These are phyloP conservation scores for Spergularia bocconei DNA, from an alignment of 148 eudicot species.

Conservation along the genomic window DNA sequence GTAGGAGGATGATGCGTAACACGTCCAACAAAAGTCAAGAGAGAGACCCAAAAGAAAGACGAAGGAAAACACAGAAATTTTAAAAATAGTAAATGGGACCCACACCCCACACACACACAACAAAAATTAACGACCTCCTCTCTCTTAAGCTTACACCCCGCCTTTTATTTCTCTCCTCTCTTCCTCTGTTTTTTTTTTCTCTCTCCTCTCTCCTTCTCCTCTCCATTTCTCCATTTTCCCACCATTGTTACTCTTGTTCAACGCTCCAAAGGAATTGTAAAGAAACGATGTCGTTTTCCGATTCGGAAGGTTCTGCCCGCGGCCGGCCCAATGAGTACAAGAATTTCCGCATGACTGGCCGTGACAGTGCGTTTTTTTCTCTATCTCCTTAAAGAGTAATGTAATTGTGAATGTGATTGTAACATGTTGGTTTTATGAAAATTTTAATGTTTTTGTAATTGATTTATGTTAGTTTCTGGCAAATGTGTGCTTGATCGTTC, in stretches of 20 bases:
- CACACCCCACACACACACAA: slow-evolving; percentile 22
- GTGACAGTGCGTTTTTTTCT: slow-evolving; percentile 54
- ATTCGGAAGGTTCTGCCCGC: slow-evolving; percentile 50
- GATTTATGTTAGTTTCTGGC: neutral
- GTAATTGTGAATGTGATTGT: neutral
- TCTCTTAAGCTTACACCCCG: slow-evolving; percentile 18
- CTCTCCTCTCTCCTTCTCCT: neutral
- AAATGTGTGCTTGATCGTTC: neutral
- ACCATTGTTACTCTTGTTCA: neutral
- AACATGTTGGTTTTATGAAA: neutral
- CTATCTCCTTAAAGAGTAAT: neutral
- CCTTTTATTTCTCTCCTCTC: slow-evolving; percentile 29
- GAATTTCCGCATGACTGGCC: slow-evolving; percentile 69
- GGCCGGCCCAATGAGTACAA: slow-evolving; percentile 49
- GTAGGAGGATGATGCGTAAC: slow-evolving; percentile 2
- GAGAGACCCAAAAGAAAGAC: neutral
- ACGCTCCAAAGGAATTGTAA: neutral
- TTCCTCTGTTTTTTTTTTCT: slow-evolving; percentile 13
- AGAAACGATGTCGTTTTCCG: slow-evolving; percentile 65
- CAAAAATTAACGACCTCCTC: slow-evolving; percentile 31
- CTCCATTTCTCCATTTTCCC: slow-evolving; percentile 22
- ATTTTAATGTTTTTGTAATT: neutral
- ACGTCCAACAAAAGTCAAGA: slow-evolving; percentile 1
- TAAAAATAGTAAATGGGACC: neutral
- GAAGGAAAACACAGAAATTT: neutral